These are phyloP conservation scores for Trichoderma harzianum DNA, from an alignment of 2,329 filamentous ascomycete species.

Conservation along the genomic window DNA sequence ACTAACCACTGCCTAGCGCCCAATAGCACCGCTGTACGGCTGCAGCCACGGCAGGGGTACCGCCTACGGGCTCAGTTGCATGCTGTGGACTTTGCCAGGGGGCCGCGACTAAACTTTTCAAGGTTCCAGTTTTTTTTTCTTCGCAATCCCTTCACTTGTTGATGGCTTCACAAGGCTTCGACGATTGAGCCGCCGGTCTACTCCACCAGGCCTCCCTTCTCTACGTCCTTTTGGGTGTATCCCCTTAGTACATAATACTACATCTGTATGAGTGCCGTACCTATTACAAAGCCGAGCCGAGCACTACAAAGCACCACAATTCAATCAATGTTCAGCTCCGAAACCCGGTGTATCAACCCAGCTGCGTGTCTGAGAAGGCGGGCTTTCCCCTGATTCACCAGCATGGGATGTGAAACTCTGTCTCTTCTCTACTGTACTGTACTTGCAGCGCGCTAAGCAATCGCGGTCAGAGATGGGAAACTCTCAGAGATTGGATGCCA, in stretches of 20 bases:
- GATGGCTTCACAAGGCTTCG: not conserved
- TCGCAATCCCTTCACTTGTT: not conserved
- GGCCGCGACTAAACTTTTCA: not conserved
- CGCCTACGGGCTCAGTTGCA: not conserved
- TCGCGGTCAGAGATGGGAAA: not conserved
- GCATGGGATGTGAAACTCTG: not conserved
- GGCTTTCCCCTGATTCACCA: slow-evolving; percentile 4
- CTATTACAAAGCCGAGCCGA: not conserved
- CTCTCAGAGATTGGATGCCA: slow-evolving; percentile 2
- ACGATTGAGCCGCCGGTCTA: not conserved
- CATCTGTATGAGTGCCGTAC: no score
- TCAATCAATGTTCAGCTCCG: not conserved
- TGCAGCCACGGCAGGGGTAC: slow-evolving; percentile 11
- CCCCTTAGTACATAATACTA: not conserved
- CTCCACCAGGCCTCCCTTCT: not conserved
- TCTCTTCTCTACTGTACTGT: not conserved
- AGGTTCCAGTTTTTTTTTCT: not conserved
- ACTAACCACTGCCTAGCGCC: not conserved
- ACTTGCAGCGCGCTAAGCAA: not conserved
- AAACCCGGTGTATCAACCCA: not conserved
- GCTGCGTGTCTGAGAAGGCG: slow-evolving; percentile 1
- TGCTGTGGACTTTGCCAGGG: not conserved
- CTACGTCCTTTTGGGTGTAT: not conserved
- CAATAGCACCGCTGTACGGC: not conserved
- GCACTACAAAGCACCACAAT: not conserved